Percentiles rank a stretch among this genome's conserved stretches.
Conservation (phyloP, 2,329 filamentous ascomycete species). For the Didymella exigua region DNA sequence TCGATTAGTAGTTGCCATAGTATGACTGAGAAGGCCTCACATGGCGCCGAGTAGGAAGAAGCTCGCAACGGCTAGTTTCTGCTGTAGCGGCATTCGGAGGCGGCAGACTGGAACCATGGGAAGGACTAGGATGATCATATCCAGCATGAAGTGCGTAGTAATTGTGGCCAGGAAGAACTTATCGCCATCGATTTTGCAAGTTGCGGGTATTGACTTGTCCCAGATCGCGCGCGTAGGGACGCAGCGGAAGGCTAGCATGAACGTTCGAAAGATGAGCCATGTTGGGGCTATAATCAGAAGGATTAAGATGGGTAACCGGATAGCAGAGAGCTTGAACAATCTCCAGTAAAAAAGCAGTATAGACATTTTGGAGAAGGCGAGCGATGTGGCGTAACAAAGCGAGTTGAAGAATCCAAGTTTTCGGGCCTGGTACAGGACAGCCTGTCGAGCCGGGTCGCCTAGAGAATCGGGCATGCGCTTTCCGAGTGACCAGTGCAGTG, state of each 20-base stretch:
- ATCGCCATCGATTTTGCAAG: constrained; percentile 12
- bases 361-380: constrained; percentile 10
- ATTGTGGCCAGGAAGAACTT: constrained; percentile 14
- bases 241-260: constrained; percentile 15
- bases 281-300: neutral
- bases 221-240: constrained; percentile 12
- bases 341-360: constrained; percentile 15
- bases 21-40: neutral
- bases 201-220: constrained; percentile 2
- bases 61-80: neutral
- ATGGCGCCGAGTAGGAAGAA: neutral
- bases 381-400: constrained; percentile 10
- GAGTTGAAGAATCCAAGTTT: constrained; percentile 14
- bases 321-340: constrained; percentile 11
- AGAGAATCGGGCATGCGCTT: neutral
- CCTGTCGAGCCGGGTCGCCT: neutral
- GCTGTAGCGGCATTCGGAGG: neutral
- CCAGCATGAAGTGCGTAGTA: constrained; percentile 11
- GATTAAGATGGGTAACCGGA: constrained; percentile 6
- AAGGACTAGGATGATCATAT: constrained; percentile 1
- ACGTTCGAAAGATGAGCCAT: constrained; percentile 11
- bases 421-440: constrained; percentile 11
- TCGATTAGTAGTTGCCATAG: neutral
- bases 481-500: neutral
- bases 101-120: neutral